Evolutionary conservation across 371 early-diverging fungal genomes (phyloP), one percentile per base, ranked within the genome.

Genomic region (Mortierella sp.): DNA sequence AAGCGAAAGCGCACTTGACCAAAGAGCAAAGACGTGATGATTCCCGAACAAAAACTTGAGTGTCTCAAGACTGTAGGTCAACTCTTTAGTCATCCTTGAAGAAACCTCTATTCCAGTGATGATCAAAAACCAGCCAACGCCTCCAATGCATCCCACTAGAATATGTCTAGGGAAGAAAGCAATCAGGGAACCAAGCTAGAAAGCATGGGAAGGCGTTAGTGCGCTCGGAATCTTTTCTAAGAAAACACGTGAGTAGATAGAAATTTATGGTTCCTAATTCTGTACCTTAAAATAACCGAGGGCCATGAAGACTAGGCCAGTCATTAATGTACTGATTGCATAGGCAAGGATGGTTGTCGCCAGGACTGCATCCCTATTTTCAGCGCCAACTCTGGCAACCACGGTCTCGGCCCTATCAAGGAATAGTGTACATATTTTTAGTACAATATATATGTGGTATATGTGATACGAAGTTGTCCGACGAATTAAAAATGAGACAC

Each of bases 101-200:
- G 97, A 92, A 9, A 97, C 94, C 83, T 98, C 98, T 40, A 98
- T 84, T 40, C 93, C 99, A 0, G 99, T 98, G 62, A 92, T 89
- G 19, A 98, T 72, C 75, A 98, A 83, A 84, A 98, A 98, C 89
- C 95, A 94, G 38, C 98, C 98, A 5, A 97, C 96, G 43, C 97
- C 97, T 58, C 95, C 98, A 63, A 98, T 98, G 72, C 96, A 96
- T 16, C 97, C 98, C 16, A 98, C 96, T 8, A 98, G 87, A 58
- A 98, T 96, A 69, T 97, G 97, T 4, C 98, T 88, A 7, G 98
- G 98, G 81, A 98, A 98, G 85, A 97, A 98, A 43, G 92, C 95
- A 22, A 96, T 93, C 55, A 96, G 70, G 3, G 91, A 89, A 6
- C 95, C 96, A 43, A 95, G 86, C 68, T 85, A 76, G 48, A 19